These are phyloP conservation scores for Phaeoacremonium minimum DNA, from an alignment of 2,329 filamentous ascomycete genomes.

Conservation along the genomic window DNA sequence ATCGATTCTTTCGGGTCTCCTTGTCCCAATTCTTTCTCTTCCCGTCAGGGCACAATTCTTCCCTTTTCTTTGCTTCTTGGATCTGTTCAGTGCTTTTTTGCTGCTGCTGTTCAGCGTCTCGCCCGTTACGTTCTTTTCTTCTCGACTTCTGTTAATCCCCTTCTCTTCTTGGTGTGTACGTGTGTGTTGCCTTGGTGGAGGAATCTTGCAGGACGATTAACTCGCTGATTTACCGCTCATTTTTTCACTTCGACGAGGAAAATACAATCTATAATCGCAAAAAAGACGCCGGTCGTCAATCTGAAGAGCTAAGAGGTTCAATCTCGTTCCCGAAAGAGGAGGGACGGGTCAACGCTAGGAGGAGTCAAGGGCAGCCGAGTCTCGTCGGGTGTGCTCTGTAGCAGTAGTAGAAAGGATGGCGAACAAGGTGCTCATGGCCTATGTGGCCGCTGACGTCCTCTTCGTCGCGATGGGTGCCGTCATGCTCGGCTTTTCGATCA, in stretches of 20 bases:
- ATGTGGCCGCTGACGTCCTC: constrained; percentile 41
- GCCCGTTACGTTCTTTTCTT: constrained; percentile 10
- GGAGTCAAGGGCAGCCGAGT: constrained; percentile 12
- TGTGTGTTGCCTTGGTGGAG: no score
- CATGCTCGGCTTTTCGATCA: constrained; percentile 50
- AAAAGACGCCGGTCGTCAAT: constrained; percentile 34
- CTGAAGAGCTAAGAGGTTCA: no score
- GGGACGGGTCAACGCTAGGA: constrained; percentile 4
- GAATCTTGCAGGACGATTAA: no score
- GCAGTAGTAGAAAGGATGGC: constrained; percentile 44
- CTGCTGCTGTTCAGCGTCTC: constrained; percentile 13
- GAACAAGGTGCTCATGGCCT: constrained; percentile 49
- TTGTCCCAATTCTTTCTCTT: no score
- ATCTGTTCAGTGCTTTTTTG: constrained; percentile 14
- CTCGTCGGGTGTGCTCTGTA: no score
- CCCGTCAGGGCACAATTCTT: not conserved
- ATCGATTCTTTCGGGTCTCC: no score
- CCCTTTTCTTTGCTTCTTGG: constrained; percentile 15
- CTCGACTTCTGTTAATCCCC: constrained; percentile 14
- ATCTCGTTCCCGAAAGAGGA: constrained; percentile 5
- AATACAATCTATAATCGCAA: not conserved
- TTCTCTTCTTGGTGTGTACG: constrained; percentile 15
- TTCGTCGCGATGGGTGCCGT: constrained; percentile 51
- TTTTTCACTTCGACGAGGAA: constrained; percentile 3
- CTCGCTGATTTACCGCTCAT: constrained; percentile 16